A percentile compares a stretch with the other conserved stretches of the same genome.
phyloP scores from a whole-genome alignment of 495 filamentous ascomycete genomes.

The Aspergillus conjunctus region DNA sequence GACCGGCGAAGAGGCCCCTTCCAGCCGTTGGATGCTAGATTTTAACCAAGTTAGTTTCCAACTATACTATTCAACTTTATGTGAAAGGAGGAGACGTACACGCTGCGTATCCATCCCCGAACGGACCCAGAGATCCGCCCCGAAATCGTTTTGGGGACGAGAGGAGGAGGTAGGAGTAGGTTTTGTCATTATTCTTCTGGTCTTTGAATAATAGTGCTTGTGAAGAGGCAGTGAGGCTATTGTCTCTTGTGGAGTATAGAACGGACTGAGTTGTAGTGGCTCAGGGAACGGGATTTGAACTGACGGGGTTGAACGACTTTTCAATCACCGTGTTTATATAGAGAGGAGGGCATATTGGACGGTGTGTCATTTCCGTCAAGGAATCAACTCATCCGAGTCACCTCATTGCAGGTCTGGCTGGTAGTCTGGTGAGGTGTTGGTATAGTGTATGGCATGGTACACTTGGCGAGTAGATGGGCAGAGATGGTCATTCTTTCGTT shows the following conservation, averaged over 20 bases:
- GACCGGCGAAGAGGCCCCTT: conserved; percentile 48
- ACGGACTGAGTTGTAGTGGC: neutral
- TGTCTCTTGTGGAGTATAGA: too few relatives aligned
- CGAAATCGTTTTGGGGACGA: conserved; percentile 45
- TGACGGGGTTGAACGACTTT: neutral
- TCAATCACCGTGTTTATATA: conserved; percentile 8
- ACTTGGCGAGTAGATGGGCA: neutral
- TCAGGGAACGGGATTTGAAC: conserved; percentile 1
- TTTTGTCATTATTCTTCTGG: conserved; percentile 18
- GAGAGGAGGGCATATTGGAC: neutral
- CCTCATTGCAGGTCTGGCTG: neutral
- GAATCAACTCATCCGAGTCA: neutral
- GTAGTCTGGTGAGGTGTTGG: neutral
- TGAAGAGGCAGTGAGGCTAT: too few relatives aligned
- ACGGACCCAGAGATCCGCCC: conserved; percentile 44
- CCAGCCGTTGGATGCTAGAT: conserved; percentile 39
- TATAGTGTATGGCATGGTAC: neutral
- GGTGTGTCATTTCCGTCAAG: neutral
- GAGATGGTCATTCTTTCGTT: neutral
- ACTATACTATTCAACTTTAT: neutral
- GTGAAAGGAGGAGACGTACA: conserved; percentile 22
- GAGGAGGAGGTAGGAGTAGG: conserved; percentile 17
- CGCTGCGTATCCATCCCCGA: conserved; percentile 23
- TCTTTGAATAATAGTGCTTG: neutral
- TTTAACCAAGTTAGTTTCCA: neutral